Evolutionary conservation across 805 yeast species (phyloP).

Genomic region (Metschnikowia sp.): DNA sequence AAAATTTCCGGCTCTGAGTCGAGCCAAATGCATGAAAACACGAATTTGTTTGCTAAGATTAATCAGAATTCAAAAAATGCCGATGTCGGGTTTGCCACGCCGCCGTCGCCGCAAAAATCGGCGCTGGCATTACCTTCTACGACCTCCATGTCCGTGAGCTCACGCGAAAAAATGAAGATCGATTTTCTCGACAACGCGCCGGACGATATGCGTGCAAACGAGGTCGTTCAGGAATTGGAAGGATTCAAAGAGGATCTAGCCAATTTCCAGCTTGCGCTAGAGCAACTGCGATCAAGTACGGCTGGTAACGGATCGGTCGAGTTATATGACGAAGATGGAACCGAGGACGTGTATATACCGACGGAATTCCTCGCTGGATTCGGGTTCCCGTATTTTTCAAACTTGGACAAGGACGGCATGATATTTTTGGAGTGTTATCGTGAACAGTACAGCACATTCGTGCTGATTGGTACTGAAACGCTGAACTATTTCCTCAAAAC

Average conservation of each 20-base stretch:
- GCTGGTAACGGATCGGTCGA: neutral
- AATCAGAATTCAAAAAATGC: no score
- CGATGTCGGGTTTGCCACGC: no score
- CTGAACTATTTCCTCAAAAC: slow-evolving; percentile 22
- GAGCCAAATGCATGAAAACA: no score
- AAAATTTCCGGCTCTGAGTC: neutral
- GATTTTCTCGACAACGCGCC: slow-evolving; percentile 4
- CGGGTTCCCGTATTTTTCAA: slow-evolving; percentile 8
- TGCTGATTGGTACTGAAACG: slow-evolving; percentile 16
- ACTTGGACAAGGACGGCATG: slow-evolving; percentile 18
- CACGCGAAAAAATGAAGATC: slow-evolving; percentile 5
- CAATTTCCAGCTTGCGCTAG: slow-evolving; percentile 15
- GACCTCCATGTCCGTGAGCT: neutral
- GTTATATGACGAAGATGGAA: neutral
- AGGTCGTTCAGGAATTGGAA: slow-evolving; percentile 14
- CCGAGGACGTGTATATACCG: slow-evolving; percentile 1
- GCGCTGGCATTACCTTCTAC: no score
- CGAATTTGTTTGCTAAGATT: no score
- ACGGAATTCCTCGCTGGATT: slow-evolving; percentile 3
- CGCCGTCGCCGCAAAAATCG: no score
- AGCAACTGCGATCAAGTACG: slow-evolving; percentile 6
- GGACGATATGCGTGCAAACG: slow-evolving; percentile 1
- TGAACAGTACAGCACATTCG: slow-evolving; percentile 16
- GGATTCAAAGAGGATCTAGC: slow-evolving; percentile 15
- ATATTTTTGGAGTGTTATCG: slow-evolving; percentile 17